Conservation (phyloP, 1,284 basidiomycete species). For the Schizophyllum amplum region DNA sequence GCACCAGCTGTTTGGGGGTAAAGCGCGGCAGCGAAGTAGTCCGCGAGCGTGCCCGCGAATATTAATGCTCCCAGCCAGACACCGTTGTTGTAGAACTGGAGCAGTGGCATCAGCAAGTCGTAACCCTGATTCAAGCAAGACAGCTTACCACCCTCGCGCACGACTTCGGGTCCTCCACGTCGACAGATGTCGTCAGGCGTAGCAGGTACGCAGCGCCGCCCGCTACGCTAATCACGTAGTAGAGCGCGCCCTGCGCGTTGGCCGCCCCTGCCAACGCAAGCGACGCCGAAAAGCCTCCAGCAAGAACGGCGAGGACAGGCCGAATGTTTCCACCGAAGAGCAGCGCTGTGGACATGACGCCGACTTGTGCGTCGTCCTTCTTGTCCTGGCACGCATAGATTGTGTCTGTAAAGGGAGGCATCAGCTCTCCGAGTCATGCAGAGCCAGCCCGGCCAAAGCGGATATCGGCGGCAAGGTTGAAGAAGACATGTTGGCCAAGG, state of each 20-base stretch:
- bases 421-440: not conserved
- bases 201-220: not conserved
- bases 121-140: not conserved
- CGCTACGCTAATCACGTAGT: not conserved
- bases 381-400: conserved; percentile 56
- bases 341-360: conserved; percentile 47
- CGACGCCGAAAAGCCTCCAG: not conserved
- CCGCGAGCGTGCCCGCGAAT: not conserved
- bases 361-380: conserved; percentile 40
- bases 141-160: not conserved
- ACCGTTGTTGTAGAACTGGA: not conserved
- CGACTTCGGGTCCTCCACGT: not conserved
- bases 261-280: not conserved
- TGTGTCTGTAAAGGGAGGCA: conserved; percentile 27
- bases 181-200: not conserved
- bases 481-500: not conserved
- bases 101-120: not conserved
- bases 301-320: conserved; percentile 30
- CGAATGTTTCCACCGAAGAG: conserved; percentile 49
- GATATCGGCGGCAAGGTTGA: not conserved
- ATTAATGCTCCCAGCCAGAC: not conserved
- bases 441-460: too few species aligned
- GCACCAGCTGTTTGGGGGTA: not conserved
- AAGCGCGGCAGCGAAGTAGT: not conserved
- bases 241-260: not conserved